Conservation (phyloP, 495 filamentous ascomycete species). For the Apiosordaria backusii region DNA sequence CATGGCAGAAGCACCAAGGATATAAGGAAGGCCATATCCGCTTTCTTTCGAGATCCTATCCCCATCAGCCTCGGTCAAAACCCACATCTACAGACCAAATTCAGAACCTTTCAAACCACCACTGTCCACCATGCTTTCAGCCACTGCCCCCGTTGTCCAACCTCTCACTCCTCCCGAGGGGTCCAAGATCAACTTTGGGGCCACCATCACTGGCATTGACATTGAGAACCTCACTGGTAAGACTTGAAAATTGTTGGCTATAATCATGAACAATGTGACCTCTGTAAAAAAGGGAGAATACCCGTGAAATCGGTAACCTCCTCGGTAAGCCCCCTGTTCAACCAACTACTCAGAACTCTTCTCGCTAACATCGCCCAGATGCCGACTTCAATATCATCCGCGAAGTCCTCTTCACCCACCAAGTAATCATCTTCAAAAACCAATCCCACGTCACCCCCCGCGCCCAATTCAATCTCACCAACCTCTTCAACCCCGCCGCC, state of each 20-base stretch:
- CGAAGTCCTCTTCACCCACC: conserved; percentile 57
- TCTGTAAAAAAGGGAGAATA: conserved; percentile 42
- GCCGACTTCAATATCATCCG: conserved; percentile 57
- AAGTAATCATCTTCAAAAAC: conserved; percentile 66
- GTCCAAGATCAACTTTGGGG: conserved; percentile 58
- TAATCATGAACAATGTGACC: conserved; percentile 12
- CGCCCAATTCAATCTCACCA: conserved; percentile 68
- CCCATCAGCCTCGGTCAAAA: background rate
- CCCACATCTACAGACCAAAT: background rate
- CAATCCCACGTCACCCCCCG: conserved; percentile 57
- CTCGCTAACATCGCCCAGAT: conserved; percentile 38
- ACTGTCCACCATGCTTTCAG: conserved; percentile 1
- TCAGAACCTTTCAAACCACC: background rate
- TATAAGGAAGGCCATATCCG: background rate
- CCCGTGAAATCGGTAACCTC: conserved; percentile 56
- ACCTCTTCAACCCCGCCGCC: conserved; percentile 62
- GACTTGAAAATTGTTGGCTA: too few species aligned
- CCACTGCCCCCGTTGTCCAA: conserved; percentile 20
- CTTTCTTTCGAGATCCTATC: background rate
- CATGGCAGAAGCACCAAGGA: background rate
- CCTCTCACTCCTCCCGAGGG: conserved; percentile 44
- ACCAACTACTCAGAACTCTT: background rate
- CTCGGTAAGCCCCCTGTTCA: conserved; percentile 38
- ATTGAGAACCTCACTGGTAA: conserved; percentile 58
- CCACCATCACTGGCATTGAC: conserved; percentile 51